phyloP scores from a whole-genome alignment of 2,329 filamentous ascomycete species.

The Phyllosticta paracitricarpa region DNA sequence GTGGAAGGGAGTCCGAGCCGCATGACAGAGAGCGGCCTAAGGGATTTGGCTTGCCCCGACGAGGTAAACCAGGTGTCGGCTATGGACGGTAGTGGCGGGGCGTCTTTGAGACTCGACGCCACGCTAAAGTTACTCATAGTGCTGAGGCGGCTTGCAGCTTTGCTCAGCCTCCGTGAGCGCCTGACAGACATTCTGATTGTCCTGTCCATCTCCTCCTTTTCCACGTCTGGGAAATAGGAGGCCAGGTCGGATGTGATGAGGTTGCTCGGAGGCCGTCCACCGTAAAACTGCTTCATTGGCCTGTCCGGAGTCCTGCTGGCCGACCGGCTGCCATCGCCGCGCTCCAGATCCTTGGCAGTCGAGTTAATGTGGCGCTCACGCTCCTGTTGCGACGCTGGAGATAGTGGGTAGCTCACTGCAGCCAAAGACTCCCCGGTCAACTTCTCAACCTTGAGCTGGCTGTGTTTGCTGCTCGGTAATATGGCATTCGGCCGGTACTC shows the following conservation, averaged over 20 bases:
- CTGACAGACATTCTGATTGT: constrained; percentile 89
- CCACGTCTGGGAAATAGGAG: constrained; percentile 94
- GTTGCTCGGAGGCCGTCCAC: constrained; percentile 86
- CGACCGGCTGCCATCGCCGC: constrained; percentile 21
- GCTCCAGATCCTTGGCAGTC: constrained; percentile 39
- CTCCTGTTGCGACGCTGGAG: constrained; percentile 59
- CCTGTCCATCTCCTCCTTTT: constrained; percentile 87
- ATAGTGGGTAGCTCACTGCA: constrained; percentile 76
- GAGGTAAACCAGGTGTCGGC: constrained; percentile 80
- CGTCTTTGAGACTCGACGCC: constrained; percentile 84
- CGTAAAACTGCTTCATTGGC: constrained; percentile 73
- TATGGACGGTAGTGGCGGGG: constrained; percentile 89
- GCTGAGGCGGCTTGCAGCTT: constrained; percentile 84
- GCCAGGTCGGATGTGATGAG: constrained; percentile 93
- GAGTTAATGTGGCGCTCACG: constrained; percentile 55
- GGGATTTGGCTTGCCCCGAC: constrained; percentile 38
- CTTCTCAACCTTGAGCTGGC: constrained; percentile 80
- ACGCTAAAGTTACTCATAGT: constrained; percentile 90
- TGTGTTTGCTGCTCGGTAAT: constrained; percentile 60
- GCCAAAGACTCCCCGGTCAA: constrained; percentile 81
- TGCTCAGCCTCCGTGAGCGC: constrained; percentile 81
- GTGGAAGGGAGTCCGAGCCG: constrained; percentile 47
- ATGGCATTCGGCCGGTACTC: constrained; percentile 54
- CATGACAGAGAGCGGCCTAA: constrained; percentile 52
- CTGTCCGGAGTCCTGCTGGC: constrained; percentile 34